phyloP scores from a whole-genome alignment of 1,284 basidiomycete species.

The Porogramme epimiltina region DNA sequence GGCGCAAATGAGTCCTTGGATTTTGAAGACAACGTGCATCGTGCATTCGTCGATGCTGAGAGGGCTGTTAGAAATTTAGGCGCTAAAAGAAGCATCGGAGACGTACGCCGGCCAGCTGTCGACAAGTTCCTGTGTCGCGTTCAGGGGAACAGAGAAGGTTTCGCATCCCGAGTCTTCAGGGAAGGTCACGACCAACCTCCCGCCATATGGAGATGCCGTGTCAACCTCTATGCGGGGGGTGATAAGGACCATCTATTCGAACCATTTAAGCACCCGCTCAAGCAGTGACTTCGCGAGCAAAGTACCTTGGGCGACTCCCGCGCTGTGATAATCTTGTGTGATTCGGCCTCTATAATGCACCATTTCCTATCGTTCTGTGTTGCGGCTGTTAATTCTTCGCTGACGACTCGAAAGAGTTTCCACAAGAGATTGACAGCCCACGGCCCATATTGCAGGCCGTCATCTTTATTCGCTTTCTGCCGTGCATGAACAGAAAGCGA shows the following conservation, averaged over 20 bases:
- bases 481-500: too few relatives aligned
- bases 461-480: too few relatives aligned
- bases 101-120: conserved; percentile 41
- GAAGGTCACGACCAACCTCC: conserved; percentile 55
- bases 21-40: conserved; percentile 47
- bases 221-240: conserved; percentile 54
- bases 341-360: conserved; percentile 62
- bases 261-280: background rate
- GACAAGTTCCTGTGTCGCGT: conserved; percentile 51
- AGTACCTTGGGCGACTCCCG: conserved; percentile 60
- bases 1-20: conserved; percentile 69
- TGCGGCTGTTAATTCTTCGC: too few relatives aligned
- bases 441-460: too few relatives aligned
- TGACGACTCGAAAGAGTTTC: too few relatives aligned
- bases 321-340: conserved; percentile 61
- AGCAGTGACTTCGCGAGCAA: background rate
- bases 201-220: conserved; percentile 43
- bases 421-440: too few relatives aligned
- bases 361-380: conserved; percentile 69
- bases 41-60: conserved; percentile 53
- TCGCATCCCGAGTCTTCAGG: conserved; percentile 57
- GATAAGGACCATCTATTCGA: conserved; percentile 64
- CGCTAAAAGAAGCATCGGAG: background rate
- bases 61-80: background rate
- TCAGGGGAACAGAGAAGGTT: conserved; percentile 58